Evolutionary conservation across 2,329 filamentous ascomycete species (phyloP).

Genomic region (Neofusicoccum cordaticola): DNA sequence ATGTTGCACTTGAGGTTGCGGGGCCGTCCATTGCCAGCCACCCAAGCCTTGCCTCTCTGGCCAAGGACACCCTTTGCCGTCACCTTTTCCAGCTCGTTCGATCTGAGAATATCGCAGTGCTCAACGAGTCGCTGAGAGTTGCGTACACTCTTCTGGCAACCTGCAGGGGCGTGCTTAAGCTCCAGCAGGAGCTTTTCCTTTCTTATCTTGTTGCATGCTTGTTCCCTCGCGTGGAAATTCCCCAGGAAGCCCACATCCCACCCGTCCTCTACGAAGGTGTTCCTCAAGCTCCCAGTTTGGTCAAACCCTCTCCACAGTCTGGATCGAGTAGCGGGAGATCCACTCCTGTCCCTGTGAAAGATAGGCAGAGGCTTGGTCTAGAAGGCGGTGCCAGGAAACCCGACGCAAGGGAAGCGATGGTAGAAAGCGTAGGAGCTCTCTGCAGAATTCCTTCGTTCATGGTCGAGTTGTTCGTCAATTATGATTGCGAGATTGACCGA

Average conservation of each 20-base stretch:
- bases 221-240: constrained; percentile 91
- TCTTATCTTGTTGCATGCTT: constrained; percentile 93
- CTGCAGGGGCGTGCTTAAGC: constrained; percentile 83
- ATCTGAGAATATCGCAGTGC: constrained; percentile 91
- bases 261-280: constrained; percentile 90
- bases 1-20: constrained; percentile 93
- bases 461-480: constrained; percentile 94
- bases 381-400: constrained; percentile 90
- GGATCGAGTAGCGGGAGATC: constrained; percentile 67
- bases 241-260: constrained; percentile 84
- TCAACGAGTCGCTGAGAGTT: constrained; percentile 89
- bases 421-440: constrained; percentile 89
- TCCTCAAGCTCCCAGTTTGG: constrained; percentile 82
- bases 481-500: constrained; percentile 91
- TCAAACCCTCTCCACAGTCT: constrained; percentile 65
- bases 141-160: constrained; percentile 88
- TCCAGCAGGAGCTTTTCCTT: constrained; percentile 94
- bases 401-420: constrained; percentile 96
- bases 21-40: constrained; percentile 93
- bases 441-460: constrained; percentile 92
- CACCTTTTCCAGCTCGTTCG: constrained; percentile 94
- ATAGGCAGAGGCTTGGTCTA: constrained; percentile 86
- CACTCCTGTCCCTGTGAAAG: constrained; percentile 87
- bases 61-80: constrained; percentile 88
- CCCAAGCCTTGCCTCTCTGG: constrained; percentile 79